Base-by-base conservation (phyloP, 441 rosid genomes). In the Adansonia madagascariensis region DNA sequence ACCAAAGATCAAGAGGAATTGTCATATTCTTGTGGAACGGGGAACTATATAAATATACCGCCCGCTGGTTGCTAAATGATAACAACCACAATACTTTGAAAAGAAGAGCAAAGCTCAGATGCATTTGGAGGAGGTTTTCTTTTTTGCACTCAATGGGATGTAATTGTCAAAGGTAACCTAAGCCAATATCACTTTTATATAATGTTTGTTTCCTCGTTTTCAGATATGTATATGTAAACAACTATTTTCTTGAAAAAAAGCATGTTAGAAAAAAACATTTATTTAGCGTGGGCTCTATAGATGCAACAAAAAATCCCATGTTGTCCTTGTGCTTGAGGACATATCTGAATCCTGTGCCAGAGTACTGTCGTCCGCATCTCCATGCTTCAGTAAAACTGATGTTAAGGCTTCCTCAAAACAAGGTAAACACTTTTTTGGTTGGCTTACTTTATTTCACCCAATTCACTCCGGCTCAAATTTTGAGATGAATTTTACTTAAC, bases 161-260 rank as follows among this genome's bases (percentile, higher is more conserved):
- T 8, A 41, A 65, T 41, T 65, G 70, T 65, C 43, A 1, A 39
- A 1, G 20, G 2, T 10, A 17, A 17, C 50, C 46, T 62, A 62
- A 62, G 35, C 67, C 46, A 12, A 6, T 62, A 31, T 63, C 43
- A 39, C 20, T 63, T 15, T 39, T 6, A 39, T 39, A 11, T 31
- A 31, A 62, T 63, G 18, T 57, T 63, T 56, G 20, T 57, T 63
- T 56, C 35, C 46, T 63, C 6, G 44, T 63, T 63, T 63, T 14
- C 44, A 31, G 14, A 59, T 63, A 59, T 63, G 46, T 14, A 12
- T 5, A 0, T 35, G 46, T 14, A 31, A 35, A 63, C 67, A 35
- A 11, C 1, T 35, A 6, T 20, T 35, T 15, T 35, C 18, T 31
- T 6, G 44, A 18, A 20, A 56, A 27, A 12, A 61, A 50, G 15